Evolutionary conservation across 1,139 yeast genomes (phyloP), one percentile per base, ranked within the genome.

Genomic region (Diutina pseudorugosa): DNA sequence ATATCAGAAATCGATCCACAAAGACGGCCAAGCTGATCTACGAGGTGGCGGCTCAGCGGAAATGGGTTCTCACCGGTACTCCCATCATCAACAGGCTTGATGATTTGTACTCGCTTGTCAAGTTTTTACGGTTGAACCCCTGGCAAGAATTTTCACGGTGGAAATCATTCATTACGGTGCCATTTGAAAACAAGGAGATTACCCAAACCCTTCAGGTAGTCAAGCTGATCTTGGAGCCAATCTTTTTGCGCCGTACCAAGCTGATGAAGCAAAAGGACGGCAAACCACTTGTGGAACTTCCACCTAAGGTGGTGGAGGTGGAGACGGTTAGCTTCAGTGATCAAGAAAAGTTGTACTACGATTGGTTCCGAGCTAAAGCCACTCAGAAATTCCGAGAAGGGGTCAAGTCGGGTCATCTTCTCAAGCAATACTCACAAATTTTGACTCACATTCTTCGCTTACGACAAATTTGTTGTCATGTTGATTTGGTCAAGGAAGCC

Each of bases 11-110:
- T 63, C 73, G 94, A 59, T 71, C 77, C 51, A 85, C 96, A 1
- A 84, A 84, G 56, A 85, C 96, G 0, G 83, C 97, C 0, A 84
- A 83, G 60, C 87, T 98, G 0, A 77, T 91, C 11, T 82, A 79
- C 64, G 85, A 79, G 43, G 63, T 93, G 21, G 63, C 70, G 14
- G 82, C 88, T 61, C 73, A 75, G 47, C 73, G 95, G 52, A 81
- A 80, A 57, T 93, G 98, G 98, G 76, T 85, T 2, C 70, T 93
- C 49, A 90, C 98, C 0, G 98, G 98, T 14, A 93, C 98, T 0
- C 98, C 98, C 0, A 88, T 93, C 51, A 86, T 91, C 51, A 93
- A 93, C 65, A 71, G 91, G 56, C 72, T 93, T 8, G 96, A 93
- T 63, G 98, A 93, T 65, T 68, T 93, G 51, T 93, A 78, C 62